Conservation (phyloP, 2,329 filamentous ascomycete genomes). For the Didymella keratinophila region DNA sequence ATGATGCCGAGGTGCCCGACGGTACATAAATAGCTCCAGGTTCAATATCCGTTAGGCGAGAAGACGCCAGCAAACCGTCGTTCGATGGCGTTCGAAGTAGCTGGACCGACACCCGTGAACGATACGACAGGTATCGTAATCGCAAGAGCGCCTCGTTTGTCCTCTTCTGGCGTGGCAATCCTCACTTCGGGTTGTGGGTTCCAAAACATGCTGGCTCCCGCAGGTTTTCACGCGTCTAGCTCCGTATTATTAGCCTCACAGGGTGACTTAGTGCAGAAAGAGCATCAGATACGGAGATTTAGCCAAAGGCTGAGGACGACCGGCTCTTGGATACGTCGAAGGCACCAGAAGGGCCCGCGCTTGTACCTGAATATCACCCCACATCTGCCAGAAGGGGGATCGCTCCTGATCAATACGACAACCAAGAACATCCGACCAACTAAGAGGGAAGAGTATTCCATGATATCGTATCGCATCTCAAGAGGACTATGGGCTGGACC, state of each 20-base stretch:
- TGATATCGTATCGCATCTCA: background rate
- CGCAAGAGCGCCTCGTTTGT: too few relatives aligned
- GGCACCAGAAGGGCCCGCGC: background rate
- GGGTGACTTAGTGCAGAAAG: background rate
- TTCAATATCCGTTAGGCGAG: too few relatives aligned
- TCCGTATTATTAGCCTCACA: background rate
- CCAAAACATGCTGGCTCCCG: background rate
- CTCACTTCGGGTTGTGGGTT: background rate
- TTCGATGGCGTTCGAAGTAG: background rate
- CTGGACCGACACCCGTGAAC: background rate
- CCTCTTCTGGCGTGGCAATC: background rate
- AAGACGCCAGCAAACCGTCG: background rate
- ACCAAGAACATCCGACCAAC: background rate
- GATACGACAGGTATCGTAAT: background rate
- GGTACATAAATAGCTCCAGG: too few relatives aligned
- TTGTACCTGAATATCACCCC: conserved; percentile 2
- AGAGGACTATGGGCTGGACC: background rate
- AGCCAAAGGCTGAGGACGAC: background rate
- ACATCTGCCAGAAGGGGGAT: background rate
- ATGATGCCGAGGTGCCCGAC: too few relatives aligned
- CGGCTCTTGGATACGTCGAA: background rate
- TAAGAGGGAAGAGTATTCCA: background rate
- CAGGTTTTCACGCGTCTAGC: background rate
- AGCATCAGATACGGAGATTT: background rate
- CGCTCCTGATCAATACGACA: background rate